Evolutionary conservation across 2,329 filamentous ascomycete species (phyloP).

Genomic region (Epichloe festucae): DNA sequence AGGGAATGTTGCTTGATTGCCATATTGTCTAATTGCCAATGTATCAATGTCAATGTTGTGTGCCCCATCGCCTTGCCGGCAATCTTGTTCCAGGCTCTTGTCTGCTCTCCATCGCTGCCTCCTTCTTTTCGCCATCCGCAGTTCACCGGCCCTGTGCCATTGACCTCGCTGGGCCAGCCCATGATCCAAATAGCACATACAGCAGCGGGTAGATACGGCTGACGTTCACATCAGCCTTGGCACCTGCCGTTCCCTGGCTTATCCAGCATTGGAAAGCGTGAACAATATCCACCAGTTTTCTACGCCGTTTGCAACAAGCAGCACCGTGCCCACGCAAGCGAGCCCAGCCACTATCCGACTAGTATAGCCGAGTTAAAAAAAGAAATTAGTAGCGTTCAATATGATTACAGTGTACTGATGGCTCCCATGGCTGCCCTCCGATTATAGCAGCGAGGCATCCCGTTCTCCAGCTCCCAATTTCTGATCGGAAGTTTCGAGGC

Average conservation of each 20-base stretch:
- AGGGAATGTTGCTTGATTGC: not conserved
- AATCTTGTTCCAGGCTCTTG: not conserved
- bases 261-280: not conserved
- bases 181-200: conserved; percentile 2
- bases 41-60: not conserved
- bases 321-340: not conserved
- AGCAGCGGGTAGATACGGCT: not conserved
- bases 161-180: conserved; percentile 5
- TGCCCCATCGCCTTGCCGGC: not conserved
- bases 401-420: conserved; percentile 4
- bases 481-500: not conserved
- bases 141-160: not conserved
- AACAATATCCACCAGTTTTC: not conserved
- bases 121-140: not conserved
- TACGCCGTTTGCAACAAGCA: not conserved
- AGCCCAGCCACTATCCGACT: not conserved
- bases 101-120: not conserved
- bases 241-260: not conserved
- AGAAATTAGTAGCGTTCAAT: conserved; percentile 1
- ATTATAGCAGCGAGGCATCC: not conserved
- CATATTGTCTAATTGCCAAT: conserved; percentile 1
- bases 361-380: not conserved
- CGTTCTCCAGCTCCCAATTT: not conserved
- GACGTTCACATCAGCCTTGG: not conserved
- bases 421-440: not conserved